Base-by-base conservation (phyloP, 2,329 filamentous ascomycete species). In the Aspergillus amoenus region DNA sequence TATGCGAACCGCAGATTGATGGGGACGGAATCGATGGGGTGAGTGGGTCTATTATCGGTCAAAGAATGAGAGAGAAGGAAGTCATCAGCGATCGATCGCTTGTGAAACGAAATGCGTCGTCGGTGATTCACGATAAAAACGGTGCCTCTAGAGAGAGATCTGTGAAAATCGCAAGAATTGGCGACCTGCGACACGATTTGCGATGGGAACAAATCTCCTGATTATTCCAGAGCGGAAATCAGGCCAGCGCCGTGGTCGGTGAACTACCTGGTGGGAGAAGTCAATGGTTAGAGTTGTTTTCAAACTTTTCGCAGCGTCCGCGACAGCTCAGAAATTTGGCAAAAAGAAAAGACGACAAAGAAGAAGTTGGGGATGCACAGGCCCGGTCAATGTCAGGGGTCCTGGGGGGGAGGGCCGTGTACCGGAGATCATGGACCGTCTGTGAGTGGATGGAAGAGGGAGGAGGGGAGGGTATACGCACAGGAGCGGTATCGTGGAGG, bases 181-280 rank as follows among this genome's bases (percentile, higher is more conserved):
- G 58, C 61, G 61, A 55, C 57, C 61, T 59, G 64, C 63, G 62
- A 59, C 60, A 61, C 50, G 34, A 61, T 59, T 52, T 60, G 61
- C 62, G 59, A 60, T 47, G 55, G 57, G 39, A 55, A 58, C 43
- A 49, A 52, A 41, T 22, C 51, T 50, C 9, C 49, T 52, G 47
- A 42, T 55, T 55, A 47, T 55, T 55, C 44, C 54, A 53, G 48
- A 45, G 39, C 50, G 34, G 49, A 43, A 49, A 37, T 17, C 43
- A 59, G 39, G 45, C 41, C 34, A 37, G 12, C 15, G 34, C 34
- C 52, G 47, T 37, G 34, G 42, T 46, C 54, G 48, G 48, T 51
- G 34, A 53, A 39, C 30, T 34, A 51, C 49, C 57, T 54, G 40
- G 8, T 18, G 15, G 21, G 42, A 42, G 32, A 50, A 30, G 27